Conservation (phyloP, 2,329 filamentous ascomycete genomes). For the Dactylellina cionopaga region DNA sequence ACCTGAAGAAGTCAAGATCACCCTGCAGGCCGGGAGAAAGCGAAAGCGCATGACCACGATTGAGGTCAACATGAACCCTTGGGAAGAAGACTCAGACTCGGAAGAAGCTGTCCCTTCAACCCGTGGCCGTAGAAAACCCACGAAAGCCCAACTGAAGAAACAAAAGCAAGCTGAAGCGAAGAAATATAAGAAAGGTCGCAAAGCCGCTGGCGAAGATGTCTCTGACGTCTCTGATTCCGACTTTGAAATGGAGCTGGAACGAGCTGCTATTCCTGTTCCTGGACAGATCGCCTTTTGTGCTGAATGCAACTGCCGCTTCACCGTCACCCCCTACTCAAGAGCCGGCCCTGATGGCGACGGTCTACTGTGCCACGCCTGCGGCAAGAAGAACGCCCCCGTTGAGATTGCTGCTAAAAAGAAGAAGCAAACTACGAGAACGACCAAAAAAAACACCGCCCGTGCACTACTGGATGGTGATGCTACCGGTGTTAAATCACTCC, state of each 20-base stretch:
- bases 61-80: conserved; percentile 3
- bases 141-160: conserved; percentile 38
- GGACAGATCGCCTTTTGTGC: conserved; percentile 57
- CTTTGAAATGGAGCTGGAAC: neutral
- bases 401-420: conserved; percentile 53
- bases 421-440: conserved; percentile 45
- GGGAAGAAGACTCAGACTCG: conserved; percentile 13
- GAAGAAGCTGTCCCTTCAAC: neutral
- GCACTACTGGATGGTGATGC: conserved; percentile 53
- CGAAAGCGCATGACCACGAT: conserved; percentile 7
- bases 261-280: conserved; percentile 27
- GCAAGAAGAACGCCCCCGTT: conserved; percentile 53
- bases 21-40: conserved; percentile 9
- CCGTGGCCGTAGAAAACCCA: conserved; percentile 20
- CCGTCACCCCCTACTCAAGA: conserved; percentile 55
- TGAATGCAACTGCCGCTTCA: conserved; percentile 56
- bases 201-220: neutral
- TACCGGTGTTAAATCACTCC: conserved; percentile 53
- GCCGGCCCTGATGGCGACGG: conserved; percentile 52
- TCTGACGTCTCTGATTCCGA: conserved; percentile 8
- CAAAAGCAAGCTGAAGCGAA: conserved; percentile 20
- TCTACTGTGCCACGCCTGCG: conserved; percentile 55
- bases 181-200: neutral
- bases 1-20: conserved; percentile 25
- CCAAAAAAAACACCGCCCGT: conserved; percentile 53